Percentiles rank a stretch among this genome's conserved stretches.
These are phyloP conservation scores for Eucalyptus caleyi DNA, from an alignment of 345 rosid species.

Conservation along the genomic window DNA sequence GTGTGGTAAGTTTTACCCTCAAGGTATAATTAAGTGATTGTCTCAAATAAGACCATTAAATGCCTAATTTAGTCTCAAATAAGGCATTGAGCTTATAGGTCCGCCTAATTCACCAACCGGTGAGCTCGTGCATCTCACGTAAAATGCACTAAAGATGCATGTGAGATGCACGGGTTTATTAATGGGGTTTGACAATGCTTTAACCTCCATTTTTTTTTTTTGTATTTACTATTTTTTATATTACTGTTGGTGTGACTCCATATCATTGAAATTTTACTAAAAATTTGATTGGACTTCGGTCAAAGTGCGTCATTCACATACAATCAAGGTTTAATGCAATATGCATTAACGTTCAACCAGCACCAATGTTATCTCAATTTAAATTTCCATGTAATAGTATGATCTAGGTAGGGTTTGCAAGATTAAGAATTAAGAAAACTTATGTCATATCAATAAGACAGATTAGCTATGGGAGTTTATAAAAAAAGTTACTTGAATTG, in stretches of 20 bases:
- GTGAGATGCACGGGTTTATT: neutral
- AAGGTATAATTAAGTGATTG: neutral
- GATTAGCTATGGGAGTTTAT: too few relatives aligned
- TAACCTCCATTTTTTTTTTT: neutral
- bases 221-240: neutral
- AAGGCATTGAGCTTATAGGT: neutral
- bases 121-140: neutral
- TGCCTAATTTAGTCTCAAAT: neutral
- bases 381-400: neutral
- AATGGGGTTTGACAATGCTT: neutral
- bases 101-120: neutral
- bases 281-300: neutral
- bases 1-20: too few relatives aligned
- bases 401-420: neutral
- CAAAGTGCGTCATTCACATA: neutral
- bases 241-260: neutral
- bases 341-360: neutral
- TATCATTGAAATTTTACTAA: neutral
- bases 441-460: too few relatives aligned
- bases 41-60: neutral
- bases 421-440: too few relatives aligned
- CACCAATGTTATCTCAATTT: neutral
- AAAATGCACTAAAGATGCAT: neutral
- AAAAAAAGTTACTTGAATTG: too few relatives aligned
- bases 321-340: neutral